Evolutionary conservation across 1,284 basidiomycete species (phyloP).

Genomic region (Abortiporus biennis): DNA sequence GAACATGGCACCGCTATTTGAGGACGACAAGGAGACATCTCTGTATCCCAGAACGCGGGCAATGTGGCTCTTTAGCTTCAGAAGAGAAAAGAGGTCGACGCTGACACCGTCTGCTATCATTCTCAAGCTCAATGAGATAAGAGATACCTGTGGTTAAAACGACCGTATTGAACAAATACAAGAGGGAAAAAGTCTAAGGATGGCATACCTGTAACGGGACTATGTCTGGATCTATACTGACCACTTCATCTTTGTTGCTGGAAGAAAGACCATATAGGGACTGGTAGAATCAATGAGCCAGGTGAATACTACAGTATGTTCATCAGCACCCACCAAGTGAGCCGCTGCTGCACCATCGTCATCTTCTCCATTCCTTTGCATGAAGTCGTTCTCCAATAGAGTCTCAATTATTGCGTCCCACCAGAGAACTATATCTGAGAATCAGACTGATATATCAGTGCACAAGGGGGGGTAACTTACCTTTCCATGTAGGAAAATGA

Average conservation of each 20-base stretch:
- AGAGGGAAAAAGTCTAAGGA: neutral
- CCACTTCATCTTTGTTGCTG: constrained; percentile 7
- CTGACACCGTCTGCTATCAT: constrained; percentile 59
- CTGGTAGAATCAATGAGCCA: constrained; percentile 19
- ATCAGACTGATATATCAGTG: constrained; percentile 1
- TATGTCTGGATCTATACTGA: constrained; percentile 31
- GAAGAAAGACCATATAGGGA: constrained; percentile 42
- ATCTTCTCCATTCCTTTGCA: constrained; percentile 29
- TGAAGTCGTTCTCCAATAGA: constrained; percentile 48
- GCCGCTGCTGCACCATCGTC: constrained; percentile 37
- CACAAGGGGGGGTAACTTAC: constrained; percentile 26
- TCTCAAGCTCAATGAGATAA: constrained; percentile 51
- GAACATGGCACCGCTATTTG: constrained; percentile 41
- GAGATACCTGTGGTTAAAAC: constrained; percentile 35
- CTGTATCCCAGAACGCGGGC: constrained; percentile 49
- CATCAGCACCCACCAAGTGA: constrained; percentile 32
- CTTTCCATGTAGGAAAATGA: constrained; percentile 59
- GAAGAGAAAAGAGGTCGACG: constrained; percentile 42
- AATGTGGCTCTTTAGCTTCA: constrained; percentile 60
- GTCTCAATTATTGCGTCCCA: constrained; percentile 57
- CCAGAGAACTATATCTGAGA: constrained; percentile 42
- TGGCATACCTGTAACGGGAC: constrained; percentile 38
- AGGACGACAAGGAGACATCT: constrained; percentile 39
- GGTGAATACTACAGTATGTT: constrained; percentile 1
- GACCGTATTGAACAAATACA: neutral